Conservation (phyloP, 2,329 filamentous ascomycete species). For the Knoxdaviesia proteae region DNA sequence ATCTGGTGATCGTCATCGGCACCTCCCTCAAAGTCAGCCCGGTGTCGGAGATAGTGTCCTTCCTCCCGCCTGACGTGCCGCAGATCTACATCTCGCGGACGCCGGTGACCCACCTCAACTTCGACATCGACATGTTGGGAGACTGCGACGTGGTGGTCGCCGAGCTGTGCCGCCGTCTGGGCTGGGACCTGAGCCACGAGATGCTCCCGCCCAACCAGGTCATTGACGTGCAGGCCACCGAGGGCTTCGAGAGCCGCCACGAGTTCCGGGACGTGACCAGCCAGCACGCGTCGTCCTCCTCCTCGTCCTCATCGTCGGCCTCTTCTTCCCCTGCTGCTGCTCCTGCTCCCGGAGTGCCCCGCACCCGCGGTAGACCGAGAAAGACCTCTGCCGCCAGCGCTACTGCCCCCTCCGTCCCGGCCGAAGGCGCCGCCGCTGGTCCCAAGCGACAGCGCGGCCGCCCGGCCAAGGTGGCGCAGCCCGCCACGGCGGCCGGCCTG, state of each 20-base stretch:
- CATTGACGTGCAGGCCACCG: slow-evolving; percentile 33
- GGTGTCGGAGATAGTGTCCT: slow-evolving; percentile 75
- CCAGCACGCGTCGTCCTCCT: too few relatives aligned
- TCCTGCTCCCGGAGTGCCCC: too few relatives aligned
- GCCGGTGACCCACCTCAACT: slow-evolving; percentile 74
- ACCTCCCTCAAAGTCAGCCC: slow-evolving; percentile 91
- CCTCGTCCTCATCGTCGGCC: too few relatives aligned
- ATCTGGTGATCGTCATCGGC: slow-evolving; percentile 88
- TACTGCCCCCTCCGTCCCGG: neutral
- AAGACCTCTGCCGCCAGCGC: neutral
- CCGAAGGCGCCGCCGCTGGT: too few relatives aligned
- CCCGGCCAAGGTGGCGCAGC: too few relatives aligned
- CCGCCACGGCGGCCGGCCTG: too few relatives aligned
- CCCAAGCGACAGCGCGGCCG: too few relatives aligned
- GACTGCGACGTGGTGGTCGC: slow-evolving; percentile 82
- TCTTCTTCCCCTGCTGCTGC: too few relatives aligned
- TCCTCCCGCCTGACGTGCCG: slow-evolving; percentile 57
- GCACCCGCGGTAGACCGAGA: too few relatives aligned
- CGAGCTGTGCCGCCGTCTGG: slow-evolving; percentile 63
- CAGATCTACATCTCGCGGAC: slow-evolving; percentile 80
- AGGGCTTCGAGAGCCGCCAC: too few relatives aligned
- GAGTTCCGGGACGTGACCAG: too few relatives aligned
- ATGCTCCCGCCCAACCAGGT: slow-evolving; percentile 55
- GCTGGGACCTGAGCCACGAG: slow-evolving; percentile 62
- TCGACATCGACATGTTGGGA: slow-evolving; percentile 90